These are phyloP conservation scores for Naganishia vaughanmartiniae DNA, from an alignment of 768 basidiomycete genomes.

Conservation along the genomic window DNA sequence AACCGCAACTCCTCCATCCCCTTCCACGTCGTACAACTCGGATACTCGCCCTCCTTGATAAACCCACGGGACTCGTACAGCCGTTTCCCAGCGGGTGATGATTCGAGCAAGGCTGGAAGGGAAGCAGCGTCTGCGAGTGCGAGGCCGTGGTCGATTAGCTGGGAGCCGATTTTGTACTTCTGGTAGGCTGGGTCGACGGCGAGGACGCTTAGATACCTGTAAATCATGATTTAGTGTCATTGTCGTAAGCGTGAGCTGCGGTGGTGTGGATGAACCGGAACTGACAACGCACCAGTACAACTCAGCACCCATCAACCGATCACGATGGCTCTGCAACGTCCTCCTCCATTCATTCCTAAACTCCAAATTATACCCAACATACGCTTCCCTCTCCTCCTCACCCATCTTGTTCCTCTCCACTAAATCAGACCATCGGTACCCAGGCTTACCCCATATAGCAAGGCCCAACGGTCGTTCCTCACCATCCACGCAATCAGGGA, in stretches of 20 bases:
- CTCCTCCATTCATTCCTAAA: conserved; percentile 15
- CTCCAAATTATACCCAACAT: conserved; percentile 2
- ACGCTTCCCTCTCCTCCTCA: conserved; percentile 2
- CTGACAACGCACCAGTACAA: conserved; percentile 16
- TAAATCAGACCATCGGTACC: background rate
- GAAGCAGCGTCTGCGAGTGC: background rate
- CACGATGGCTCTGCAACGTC: conserved; percentile 13
- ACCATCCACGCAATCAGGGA: background rate
- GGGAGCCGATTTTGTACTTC: conserved; percentile 14
- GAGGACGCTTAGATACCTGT: conserved; percentile 29
- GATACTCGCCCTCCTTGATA: conserved; percentile 27
- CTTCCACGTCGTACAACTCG: background rate
- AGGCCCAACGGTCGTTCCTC: background rate
- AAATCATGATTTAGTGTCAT: background rate
- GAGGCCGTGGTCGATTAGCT: conserved; percentile 27
- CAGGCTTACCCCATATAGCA: conserved; percentile 12
- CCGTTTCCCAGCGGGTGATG: conserved; percentile 6
- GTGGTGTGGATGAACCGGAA: too few species aligned
- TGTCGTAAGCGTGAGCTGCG: background rate
- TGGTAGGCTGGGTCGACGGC: conserved; percentile 26
- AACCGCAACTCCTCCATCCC: conserved; percentile 11
- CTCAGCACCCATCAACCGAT: conserved; percentile 15
- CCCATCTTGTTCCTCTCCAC: background rate
- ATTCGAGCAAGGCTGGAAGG: conserved; percentile 5
- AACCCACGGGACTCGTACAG: conserved; percentile 27